A percentile compares a stretch with the other conserved stretches of the same genome.
These are phyloP conservation scores for Coemansia sp. DNA, from an alignment of 192 early-diverging fungal genomes.

Conservation along the genomic window DNA sequence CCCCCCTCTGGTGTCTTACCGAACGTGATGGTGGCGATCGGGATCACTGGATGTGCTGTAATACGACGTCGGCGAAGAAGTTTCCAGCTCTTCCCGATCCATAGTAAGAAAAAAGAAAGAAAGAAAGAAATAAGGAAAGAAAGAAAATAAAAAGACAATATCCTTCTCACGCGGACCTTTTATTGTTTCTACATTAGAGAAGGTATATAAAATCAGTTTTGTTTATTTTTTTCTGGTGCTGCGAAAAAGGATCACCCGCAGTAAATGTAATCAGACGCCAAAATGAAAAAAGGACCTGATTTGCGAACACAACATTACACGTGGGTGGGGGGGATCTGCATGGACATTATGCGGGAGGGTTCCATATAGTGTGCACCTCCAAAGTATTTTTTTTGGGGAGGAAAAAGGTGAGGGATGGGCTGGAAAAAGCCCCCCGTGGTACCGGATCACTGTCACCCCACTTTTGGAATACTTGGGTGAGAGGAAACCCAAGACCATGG, in stretches of 20 bases:
- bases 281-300: too few relatives aligned
- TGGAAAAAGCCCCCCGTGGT: not conserved
- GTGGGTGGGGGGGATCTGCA: too few relatives aligned
- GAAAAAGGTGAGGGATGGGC: not conserved
- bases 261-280: too few relatives aligned
- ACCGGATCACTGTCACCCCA: not conserved
- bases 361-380: too few relatives aligned
- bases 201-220: not conserved
- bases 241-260: too few relatives aligned
- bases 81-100: slow-evolving; percentile 13
- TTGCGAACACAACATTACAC: too few relatives aligned
- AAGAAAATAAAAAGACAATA: slow-evolving; percentile 1
- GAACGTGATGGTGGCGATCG: slow-evolving; percentile 10
- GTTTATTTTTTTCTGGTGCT: not conserved
- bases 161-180: not conserved
- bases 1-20: slow-evolving; percentile 28
- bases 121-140: not conserved
- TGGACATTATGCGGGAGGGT: too few relatives aligned
- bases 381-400: too few relatives aligned
- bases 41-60: slow-evolving; percentile 25
- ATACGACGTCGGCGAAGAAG: slow-evolving; percentile 23
- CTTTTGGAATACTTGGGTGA: too few relatives aligned
- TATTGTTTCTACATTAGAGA: not conserved
- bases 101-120: not conserved
- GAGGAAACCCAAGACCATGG: not conserved